These are phyloP conservation scores for Hemerocallis citrina DNA, from an alignment of 106 monocot genomes.

Conservation along the genomic window DNA sequence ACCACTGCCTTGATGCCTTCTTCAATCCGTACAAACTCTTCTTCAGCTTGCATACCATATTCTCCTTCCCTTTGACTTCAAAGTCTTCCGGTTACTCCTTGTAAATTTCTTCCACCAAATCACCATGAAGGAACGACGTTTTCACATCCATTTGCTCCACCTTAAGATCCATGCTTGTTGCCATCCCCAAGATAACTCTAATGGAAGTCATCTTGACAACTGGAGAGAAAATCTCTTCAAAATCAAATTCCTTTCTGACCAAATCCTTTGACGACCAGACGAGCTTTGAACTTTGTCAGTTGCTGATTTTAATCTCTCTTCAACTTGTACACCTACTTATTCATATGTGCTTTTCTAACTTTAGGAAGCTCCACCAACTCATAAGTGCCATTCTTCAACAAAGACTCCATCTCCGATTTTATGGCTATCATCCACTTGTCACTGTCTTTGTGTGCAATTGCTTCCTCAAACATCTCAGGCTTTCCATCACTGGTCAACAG, in stretches of 20 bases:
- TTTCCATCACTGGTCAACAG: too few species aligned
- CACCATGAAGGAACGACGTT: too few species aligned
- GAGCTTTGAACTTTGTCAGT: too few species aligned
- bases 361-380: background rate
- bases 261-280: background rate
- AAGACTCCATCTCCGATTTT: background rate
- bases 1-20: background rate
- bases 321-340: background rate
- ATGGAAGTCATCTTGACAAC: slow-evolving; percentile 2
- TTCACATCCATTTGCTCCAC: too few species aligned
- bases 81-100: background rate
- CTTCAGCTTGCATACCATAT: background rate
- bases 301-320: background rate
- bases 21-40: slow-evolving; percentile 3
- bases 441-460: too few species aligned
- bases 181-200: background rate
- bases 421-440: background rate
- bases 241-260: background rate
- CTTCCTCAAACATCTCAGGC: too few species aligned
- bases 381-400: background rate
- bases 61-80: slow-evolving; percentile 1
- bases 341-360: too few species aligned
- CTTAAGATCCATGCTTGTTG: too few species aligned
- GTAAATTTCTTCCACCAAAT: background rate
- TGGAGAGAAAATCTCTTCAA: slow-evolving; percentile 5